Base-by-base conservation (phyloP, 257 asterid genomes). In the Solanum lycopersicoides region DNA sequence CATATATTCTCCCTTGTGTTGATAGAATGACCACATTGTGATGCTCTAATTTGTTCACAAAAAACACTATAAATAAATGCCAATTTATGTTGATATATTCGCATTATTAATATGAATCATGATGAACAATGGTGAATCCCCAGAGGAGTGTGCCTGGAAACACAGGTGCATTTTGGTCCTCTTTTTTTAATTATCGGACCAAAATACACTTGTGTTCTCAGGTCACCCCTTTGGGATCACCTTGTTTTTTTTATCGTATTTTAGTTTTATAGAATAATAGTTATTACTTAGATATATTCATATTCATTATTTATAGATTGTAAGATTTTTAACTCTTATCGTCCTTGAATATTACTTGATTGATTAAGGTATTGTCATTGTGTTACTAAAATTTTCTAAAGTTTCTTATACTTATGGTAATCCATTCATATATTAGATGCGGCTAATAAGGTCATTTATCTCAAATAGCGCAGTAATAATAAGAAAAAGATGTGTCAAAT, bases 171-270 rank as follows among this genome's bases (percentile, higher is more conserved):
- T 88, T 87, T 74, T 18, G 13, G 37, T 7, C 13, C 4, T 12
- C 56, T 18, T 59, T 0, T 4, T 18, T 20, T 9, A 60, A 60
- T 60, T 60, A 28, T 0, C 9, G 28, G 28, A 60, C 12, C 35
- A 18, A 79, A 28, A 34, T 85, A 25, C 84, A 84, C 75, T 72
- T 90, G 96, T 92, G 95, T 93, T 93, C 94, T 85, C 93, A 90
- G 91, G 94, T 92, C 96, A 92, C 95, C 94, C 95, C 93, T 88
- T 84, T 53, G 82, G 86, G 72, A 42, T 89, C 45, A 44, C 35
- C 37, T 53, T 83, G 6, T 50, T 23, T 85, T 6, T 37, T 84
- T 0, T 23, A 4, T 16, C 18, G 9, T 47, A 47, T 47, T 71
- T 74, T 2, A 12, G 20, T 21, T 0, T 59, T 59, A 20, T 21